Evolutionary conservation across 2,329 filamentous ascomycete genomes (phyloP).

Genomic region (Alternaria incomplexa): DNA sequence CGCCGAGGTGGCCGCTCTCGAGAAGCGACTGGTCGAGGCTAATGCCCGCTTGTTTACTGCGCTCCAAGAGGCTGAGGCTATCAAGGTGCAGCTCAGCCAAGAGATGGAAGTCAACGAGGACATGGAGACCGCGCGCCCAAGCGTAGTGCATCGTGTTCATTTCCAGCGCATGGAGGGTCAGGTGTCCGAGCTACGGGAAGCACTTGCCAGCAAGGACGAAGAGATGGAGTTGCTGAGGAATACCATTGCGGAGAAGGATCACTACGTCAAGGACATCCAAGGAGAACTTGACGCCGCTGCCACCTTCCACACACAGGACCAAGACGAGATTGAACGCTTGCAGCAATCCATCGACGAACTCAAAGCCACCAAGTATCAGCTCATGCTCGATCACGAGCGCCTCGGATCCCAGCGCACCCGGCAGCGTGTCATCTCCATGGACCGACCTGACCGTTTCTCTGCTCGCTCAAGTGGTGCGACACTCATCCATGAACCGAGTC

Average conservation of each 20-base stretch:
- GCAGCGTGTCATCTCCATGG: slow-evolving; percentile 25
- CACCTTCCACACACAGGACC: slow-evolving; percentile 22
- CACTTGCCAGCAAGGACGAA: slow-evolving; percentile 25
- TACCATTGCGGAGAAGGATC: slow-evolving; percentile 22
- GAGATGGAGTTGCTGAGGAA: slow-evolving; percentile 28
- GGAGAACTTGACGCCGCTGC: slow-evolving; percentile 25
- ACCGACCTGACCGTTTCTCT: slow-evolving; percentile 25
- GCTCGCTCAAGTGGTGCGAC: slow-evolving; percentile 43
- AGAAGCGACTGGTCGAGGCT: slow-evolving; percentile 39
- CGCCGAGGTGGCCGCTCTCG: slow-evolving; percentile 32
- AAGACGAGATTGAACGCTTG: slow-evolving; percentile 36
- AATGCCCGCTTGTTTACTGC: slow-evolving; percentile 35
- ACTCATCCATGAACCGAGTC: slow-evolving; percentile 34
- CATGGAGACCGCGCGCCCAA: slow-evolving; percentile 39
- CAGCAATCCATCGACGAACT: slow-evolving; percentile 31
- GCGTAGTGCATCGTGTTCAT: slow-evolving; percentile 41
- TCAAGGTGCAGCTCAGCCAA: slow-evolving; percentile 32
- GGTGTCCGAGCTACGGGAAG: slow-evolving; percentile 32
- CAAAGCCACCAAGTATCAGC: slow-evolving; percentile 35
- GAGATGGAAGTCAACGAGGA: slow-evolving; percentile 38
- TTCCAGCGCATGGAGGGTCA: slow-evolving; percentile 44
- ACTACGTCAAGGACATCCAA: slow-evolving; percentile 24
- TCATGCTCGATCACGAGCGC: slow-evolving; percentile 43
- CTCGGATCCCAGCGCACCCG: slow-evolving; percentile 31
- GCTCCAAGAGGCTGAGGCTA: slow-evolving; percentile 29